phyloP scores from a whole-genome alignment of 129 eudicot genomes.

The Dittrichia graveolens region DNA sequence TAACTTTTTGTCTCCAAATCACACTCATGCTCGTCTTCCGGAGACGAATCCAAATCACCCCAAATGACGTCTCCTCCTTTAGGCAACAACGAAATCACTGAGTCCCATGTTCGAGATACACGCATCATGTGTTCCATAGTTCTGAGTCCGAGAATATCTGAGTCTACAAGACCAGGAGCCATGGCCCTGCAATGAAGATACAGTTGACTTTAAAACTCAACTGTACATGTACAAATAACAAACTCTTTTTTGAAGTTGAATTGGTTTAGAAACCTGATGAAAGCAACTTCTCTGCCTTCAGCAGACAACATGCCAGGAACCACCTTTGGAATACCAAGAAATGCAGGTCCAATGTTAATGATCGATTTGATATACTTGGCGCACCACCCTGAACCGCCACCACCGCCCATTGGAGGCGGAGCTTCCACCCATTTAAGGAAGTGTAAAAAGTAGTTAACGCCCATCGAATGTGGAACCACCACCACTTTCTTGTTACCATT shows the following conservation, averaged over 20 bases:
- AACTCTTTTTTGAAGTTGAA: not conserved
- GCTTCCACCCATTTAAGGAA: slow-evolving; percentile 93
- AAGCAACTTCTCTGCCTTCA: slow-evolving; percentile 81
- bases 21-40: slow-evolving; percentile 69
- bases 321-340: slow-evolving; percentile 93
- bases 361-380: slow-evolving; percentile 80
- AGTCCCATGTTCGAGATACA: slow-evolving; percentile 86
- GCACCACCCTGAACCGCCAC: slow-evolving; percentile 90
- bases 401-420: slow-evolving; percentile 81
- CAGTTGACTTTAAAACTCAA: slow-evolving; percentile 10
- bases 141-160: slow-evolving; percentile 69
- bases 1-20: slow-evolving; percentile 36
- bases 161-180: slow-evolving; percentile 85
- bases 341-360: slow-evolving; percentile 86
- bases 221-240: not conserved
- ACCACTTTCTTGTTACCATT: slow-evolving; percentile 91
- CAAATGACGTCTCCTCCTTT: slow-evolving; percentile 91
- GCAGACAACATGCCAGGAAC: slow-evolving; percentile 70
- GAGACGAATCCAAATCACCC: slow-evolving; percentile 87
- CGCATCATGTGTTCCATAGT: slow-evolving; percentile 75
- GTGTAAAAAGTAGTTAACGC: slow-evolving; percentile 77
- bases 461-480: slow-evolving; percentile 98
- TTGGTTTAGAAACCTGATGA: slow-evolving; percentile 54
- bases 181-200: slow-evolving; percentile 54
- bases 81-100: slow-evolving; percentile 72